These are phyloP conservation scores for Lumnitzera littorea DNA, from an alignment of 345 rosid species.

Conservation along the genomic window DNA sequence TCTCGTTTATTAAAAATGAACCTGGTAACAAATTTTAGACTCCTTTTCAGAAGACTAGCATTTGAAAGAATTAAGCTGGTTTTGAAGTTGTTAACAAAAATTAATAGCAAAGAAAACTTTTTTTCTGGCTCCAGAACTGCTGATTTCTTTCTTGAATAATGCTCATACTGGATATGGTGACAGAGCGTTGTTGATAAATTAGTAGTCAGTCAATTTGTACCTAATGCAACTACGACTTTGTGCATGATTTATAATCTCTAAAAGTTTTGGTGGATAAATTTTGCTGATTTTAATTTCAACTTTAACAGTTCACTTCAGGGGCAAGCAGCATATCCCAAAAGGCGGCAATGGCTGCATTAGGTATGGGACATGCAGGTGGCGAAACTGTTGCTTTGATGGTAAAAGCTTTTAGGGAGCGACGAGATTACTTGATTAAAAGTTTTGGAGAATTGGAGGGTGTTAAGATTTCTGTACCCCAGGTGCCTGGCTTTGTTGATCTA, in stretches of 20 bases:
- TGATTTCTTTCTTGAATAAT: too few relatives aligned
- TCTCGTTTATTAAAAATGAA: too few relatives aligned
- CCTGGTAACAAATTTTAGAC: too few relatives aligned
- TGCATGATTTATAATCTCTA: background rate
- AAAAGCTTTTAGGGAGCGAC: conserved; percentile 79
- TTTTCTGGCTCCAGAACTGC: too few relatives aligned
- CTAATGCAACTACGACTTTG: too few relatives aligned
- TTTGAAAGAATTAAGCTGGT: too few relatives aligned
- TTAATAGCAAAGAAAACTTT: too few relatives aligned
- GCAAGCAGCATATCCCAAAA: conserved; percentile 89
- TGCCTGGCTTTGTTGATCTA: conserved; percentile 7
- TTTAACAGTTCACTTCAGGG: conserved; percentile 66
- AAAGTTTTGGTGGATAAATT: background rate
- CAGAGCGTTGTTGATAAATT: too few relatives aligned
- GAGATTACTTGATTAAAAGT: conserved; percentile 80
- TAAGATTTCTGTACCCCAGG: conserved; percentile 88
- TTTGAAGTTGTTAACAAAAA: too few relatives aligned
- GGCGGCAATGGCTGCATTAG: conserved; percentile 89
- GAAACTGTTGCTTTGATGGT: conserved; percentile 81
- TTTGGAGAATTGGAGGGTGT: conserved; percentile 74
- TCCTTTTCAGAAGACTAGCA: too few relatives aligned
- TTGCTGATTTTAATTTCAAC: background rate
- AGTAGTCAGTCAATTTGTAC: too few relatives aligned
- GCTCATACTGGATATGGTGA: too few relatives aligned
- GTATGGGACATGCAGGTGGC: conserved; percentile 93